Percentiles rank a stretch among this genome's conserved stretches.
phyloP scores from a whole-genome alignment of 2,329 filamentous ascomycete genomes.

The Colletotrichum gloeosporioides region DNA sequence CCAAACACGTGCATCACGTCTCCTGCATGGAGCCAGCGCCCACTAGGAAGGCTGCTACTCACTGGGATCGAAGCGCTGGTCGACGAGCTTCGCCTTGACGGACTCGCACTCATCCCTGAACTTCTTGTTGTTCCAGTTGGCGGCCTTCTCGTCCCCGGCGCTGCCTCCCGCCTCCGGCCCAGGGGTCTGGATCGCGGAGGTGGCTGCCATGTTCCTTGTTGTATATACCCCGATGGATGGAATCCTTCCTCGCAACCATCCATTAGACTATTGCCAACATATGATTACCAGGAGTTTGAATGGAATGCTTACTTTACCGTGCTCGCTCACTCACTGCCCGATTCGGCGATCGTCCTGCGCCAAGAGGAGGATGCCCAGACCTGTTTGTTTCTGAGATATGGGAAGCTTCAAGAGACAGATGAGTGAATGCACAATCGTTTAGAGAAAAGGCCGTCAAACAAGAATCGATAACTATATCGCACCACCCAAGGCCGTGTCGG shows the following conservation, averaged over 20 bases:
- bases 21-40: background rate
- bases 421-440: background rate
- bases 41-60: background rate
- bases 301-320: background rate
- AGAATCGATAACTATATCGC: background rate
- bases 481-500: background rate
- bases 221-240: background rate
- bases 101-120: constrained; percentile 49
- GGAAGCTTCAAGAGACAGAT: background rate
- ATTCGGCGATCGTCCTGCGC: background rate
- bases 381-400: background rate
- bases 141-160: constrained; percentile 29
- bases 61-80: constrained; percentile 52
- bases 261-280: background rate
- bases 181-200: constrained; percentile 11
- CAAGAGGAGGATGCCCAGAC: background rate
- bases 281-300: background rate
- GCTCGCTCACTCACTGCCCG: background rate
- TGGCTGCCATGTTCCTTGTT: constrained; percentile 1
- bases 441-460: too few relatives aligned
- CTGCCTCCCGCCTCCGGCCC: constrained; percentile 11
- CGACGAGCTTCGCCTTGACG: constrained; percentile 42
- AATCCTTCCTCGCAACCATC: background rate
- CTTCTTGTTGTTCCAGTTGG: constrained; percentile 38
- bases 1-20: background rate